phyloP scores from a whole-genome alignment of 1,284 basidiomycete species.

The Irpex sp. region DNA sequence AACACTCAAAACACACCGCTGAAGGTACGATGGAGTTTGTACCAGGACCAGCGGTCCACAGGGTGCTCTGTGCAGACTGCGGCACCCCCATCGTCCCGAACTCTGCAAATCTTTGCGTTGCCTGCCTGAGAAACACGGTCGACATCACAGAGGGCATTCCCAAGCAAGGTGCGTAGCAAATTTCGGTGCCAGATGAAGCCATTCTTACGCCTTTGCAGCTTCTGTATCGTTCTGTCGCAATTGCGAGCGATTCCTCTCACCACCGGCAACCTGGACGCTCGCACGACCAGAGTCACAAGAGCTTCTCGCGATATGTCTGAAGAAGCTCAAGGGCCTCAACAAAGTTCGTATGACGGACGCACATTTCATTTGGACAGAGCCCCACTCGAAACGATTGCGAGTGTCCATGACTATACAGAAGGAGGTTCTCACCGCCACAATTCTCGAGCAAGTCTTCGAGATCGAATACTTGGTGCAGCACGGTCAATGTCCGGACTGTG shows the following conservation, averaged over 20 bases:
- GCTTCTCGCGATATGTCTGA: constrained; percentile 86
- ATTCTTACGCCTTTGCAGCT: constrained; percentile 42
- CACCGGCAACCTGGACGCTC: constrained; percentile 84
- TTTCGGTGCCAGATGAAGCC: neutral
- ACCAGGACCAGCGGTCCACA: constrained; percentile 66
- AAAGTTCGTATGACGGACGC: constrained; percentile 97
- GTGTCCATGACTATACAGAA: constrained; percentile 98
- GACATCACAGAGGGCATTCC: constrained; percentile 99
- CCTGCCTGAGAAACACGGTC: constrained; percentile 86
- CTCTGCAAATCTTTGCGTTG: constrained; percentile 94
- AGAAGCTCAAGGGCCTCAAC: constrained; percentile 91
- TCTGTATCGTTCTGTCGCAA: constrained; percentile 94
- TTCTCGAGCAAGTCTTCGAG: constrained; percentile 97
- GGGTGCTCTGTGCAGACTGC: constrained; percentile 81
- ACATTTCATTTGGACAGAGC: constrained; percentile 99
- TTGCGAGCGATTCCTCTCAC: constrained; percentile 94
- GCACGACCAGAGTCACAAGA: constrained; percentile 92
- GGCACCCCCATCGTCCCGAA: constrained; percentile 92
- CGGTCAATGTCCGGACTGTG: constrained; percentile 94
- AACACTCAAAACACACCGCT: neutral
- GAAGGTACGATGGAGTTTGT: constrained; percentile 69
- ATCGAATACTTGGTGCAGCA: constrained; percentile 95
- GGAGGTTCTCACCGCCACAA: constrained; percentile 93
- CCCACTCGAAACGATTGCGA: constrained; percentile 90
- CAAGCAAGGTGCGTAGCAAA: constrained; percentile 71